Evolutionary conservation across 352 stramenopile species (phyloP).

Genomic region (Hyaloperonospora brassicae): DNA sequence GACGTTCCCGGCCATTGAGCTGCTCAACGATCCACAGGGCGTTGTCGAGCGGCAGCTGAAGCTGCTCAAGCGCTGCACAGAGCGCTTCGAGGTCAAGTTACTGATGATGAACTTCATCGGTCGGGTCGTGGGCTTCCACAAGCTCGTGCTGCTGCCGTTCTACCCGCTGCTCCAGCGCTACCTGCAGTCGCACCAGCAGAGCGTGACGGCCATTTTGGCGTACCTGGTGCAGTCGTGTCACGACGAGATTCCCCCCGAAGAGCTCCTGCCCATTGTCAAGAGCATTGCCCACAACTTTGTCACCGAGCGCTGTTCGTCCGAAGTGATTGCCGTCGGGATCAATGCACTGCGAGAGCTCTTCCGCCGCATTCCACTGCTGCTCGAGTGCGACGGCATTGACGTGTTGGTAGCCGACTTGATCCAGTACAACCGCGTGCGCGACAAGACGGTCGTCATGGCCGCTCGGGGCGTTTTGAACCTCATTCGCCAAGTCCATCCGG

Average conservation of each 20-base stretch:
- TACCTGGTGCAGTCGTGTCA: slow-evolving; percentile 98
- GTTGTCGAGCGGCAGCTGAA: slow-evolving; percentile 92
- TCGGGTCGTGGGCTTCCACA: slow-evolving; percentile 94
- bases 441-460: slow-evolving; percentile 96
- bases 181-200: slow-evolving; percentile 82
- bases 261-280: slow-evolving; percentile 93
- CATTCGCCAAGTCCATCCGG: slow-evolving; percentile 92
- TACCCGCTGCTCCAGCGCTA: slow-evolving; percentile 95
- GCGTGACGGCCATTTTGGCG: slow-evolving; percentile 92
- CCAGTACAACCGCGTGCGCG: slow-evolving; percentile 92
- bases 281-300: slow-evolving; percentile 98
- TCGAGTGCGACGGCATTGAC: slow-evolving; percentile 90
- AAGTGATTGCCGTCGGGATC: slow-evolving; percentile 97
- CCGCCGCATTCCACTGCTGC: slow-evolving; percentile 88
- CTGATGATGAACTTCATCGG: slow-evolving; percentile 99
- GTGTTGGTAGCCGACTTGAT: slow-evolving; percentile 89
- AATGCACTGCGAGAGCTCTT: slow-evolving; percentile 95
- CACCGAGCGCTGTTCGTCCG: slow-evolving; percentile 91
- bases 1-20: slow-evolving; percentile 94
- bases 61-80: slow-evolving; percentile 79
- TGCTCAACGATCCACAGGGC: slow-evolving; percentile 95
- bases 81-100: slow-evolving; percentile 91
- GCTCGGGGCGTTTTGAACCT: slow-evolving; percentile 94
- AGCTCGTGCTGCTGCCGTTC: slow-evolving; percentile 93
- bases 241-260: slow-evolving; percentile 94